phyloP scores from a whole-genome alignment of 2,329 filamentous ascomycete species.

The Dryadomyces quercivorus region DNA sequence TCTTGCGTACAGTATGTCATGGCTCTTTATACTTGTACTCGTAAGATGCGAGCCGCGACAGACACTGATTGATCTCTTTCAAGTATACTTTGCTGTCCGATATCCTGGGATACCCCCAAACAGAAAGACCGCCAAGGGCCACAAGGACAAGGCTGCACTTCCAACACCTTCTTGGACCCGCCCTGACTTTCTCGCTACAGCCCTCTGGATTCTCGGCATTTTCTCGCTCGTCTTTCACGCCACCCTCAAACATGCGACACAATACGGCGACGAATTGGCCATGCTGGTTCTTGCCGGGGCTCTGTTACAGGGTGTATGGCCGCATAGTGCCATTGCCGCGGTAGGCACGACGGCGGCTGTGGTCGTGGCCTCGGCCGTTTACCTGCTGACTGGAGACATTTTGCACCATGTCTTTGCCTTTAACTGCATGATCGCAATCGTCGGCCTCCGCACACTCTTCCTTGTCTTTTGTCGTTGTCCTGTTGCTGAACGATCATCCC shows the following conservation, averaged over 20 bases:
- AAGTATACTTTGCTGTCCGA: slow-evolving; percentile 29
- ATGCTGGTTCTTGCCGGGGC: slow-evolving; percentile 42
- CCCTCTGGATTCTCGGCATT: slow-evolving; percentile 28
- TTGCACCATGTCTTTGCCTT: slow-evolving; percentile 30
- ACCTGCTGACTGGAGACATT: slow-evolving; percentile 28
- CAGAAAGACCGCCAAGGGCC: slow-evolving; percentile 3
- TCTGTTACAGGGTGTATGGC: slow-evolving; percentile 36
- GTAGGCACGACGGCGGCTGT: slow-evolving; percentile 26
- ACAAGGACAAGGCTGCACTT: not conserved
- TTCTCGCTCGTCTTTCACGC: slow-evolving; percentile 32
- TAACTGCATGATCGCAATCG: slow-evolving; percentile 18
- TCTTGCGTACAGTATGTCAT: slow-evolving; percentile 28
- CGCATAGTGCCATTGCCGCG: slow-evolving; percentile 26
- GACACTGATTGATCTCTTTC: not conserved
- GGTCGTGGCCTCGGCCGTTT: slow-evolving; percentile 27
- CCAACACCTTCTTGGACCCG: slow-evolving; percentile 4
- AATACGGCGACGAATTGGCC: slow-evolving; percentile 43
- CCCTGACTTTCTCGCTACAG: slow-evolving; percentile 28
- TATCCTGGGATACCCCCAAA: slow-evolving; percentile 20
- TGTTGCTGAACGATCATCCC: slow-evolving; percentile 2
- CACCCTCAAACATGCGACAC: slow-evolving; percentile 27
- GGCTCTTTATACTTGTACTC: not conserved
- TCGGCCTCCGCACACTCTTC: slow-evolving; percentile 22
- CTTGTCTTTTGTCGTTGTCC: slow-evolving; percentile 18
- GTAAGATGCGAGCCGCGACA: not conserved